A percentile compares a stretch with the other conserved stretches of the same genome.
Conservation (phyloP, 352 stramenopile genomes). For the Phytophthora podocarpi region DNA sequence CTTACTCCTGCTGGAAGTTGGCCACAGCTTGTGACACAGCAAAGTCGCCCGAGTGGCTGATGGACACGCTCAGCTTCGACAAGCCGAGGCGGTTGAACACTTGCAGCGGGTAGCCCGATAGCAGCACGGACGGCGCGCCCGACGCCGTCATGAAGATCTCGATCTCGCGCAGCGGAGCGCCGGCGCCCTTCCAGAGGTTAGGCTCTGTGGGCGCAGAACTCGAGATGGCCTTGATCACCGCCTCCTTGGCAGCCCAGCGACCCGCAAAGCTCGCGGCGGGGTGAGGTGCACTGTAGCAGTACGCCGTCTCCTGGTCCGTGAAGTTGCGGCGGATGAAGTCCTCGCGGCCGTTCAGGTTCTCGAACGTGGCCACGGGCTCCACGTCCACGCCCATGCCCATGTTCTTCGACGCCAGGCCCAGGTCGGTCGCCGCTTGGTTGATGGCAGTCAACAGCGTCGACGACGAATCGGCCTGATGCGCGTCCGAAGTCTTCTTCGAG, state of each 20-base stretch:
- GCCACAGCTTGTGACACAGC: slow-evolving; percentile 85
- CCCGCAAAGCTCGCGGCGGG: slow-evolving; percentile 87
- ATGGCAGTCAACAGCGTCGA: slow-evolving; percentile 62
- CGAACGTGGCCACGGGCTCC: slow-evolving; percentile 84
- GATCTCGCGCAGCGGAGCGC: slow-evolving; percentile 81
- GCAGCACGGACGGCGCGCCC: slow-evolving; percentile 73
- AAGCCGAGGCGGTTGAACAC: slow-evolving; percentile 81
- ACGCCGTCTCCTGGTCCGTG: slow-evolving; percentile 85
- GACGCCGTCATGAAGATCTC: slow-evolving; percentile 86
- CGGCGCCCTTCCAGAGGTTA: slow-evolving; percentile 77
- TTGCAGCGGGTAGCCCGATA: slow-evolving; percentile 78
- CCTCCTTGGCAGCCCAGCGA: slow-evolving; percentile 90
- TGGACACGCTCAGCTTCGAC: slow-evolving; percentile 82
- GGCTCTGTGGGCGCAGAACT: slow-evolving; percentile 64
- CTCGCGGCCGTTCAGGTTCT: slow-evolving; percentile 75
- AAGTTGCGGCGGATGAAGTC: slow-evolving; percentile 91
- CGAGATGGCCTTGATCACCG: slow-evolving; percentile 92
- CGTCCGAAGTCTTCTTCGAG: slow-evolving; percentile 23
- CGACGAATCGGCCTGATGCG: slow-evolving; percentile 33
- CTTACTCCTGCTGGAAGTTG: slow-evolving; percentile 53
- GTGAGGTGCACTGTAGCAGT: slow-evolving; percentile 81
- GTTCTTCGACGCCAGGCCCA: slow-evolving; percentile 55
- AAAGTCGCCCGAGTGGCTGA: slow-evolving; percentile 90
- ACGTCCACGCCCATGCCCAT: slow-evolving; percentile 85
- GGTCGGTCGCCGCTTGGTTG: slow-evolving; percentile 50